phyloP scores from a whole-genome alignment of 1,139 yeast genomes.

The Blastobotrys illinoisensis region DNA sequence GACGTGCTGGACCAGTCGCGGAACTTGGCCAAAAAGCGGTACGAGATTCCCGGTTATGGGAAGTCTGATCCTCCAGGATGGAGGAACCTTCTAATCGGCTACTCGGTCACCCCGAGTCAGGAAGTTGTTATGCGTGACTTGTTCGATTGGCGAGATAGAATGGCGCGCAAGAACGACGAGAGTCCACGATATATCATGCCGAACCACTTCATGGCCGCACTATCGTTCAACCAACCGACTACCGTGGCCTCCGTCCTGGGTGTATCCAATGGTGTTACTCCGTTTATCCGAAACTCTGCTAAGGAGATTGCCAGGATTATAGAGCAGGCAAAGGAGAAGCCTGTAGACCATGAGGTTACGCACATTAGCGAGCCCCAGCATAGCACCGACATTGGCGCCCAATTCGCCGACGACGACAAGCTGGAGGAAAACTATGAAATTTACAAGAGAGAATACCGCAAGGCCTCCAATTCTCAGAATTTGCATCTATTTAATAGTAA shows the following conservation, averaged over 20 bases:
- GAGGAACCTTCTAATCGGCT: slow-evolving; percentile 49
- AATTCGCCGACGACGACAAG: slow-evolving; percentile 16
- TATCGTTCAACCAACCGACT: slow-evolving; percentile 55
- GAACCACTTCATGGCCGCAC: slow-evolving; percentile 63
- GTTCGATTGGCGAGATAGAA: slow-evolving; percentile 75
- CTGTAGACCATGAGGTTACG: slow-evolving; percentile 6
- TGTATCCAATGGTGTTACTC: slow-evolving; percentile 47
- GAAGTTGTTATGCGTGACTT: slow-evolving; percentile 55
- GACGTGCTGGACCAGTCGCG: slow-evolving; percentile 74
- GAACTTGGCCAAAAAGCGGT: slow-evolving; percentile 73
- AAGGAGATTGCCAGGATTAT: slow-evolving; percentile 54
- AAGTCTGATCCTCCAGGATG: slow-evolving; percentile 23
- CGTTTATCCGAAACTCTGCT: slow-evolving; percentile 53
- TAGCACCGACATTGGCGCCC: slow-evolving; percentile 8
- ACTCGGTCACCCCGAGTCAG: slow-evolving; percentile 55
- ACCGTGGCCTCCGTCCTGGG: slow-evolving; percentile 53
- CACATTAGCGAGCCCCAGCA: slow-evolving; percentile 1
- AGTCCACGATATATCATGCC: slow-evolving; percentile 80
- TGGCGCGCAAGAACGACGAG: slow-evolving; percentile 77
- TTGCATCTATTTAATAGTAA: slow-evolving; percentile 12
- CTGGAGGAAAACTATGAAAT: slow-evolving; percentile 18
- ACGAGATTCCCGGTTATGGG: slow-evolving; percentile 46
- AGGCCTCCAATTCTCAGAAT: slow-evolving; percentile 17
- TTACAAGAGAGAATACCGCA: slow-evolving; percentile 18
- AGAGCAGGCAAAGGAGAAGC: slow-evolving; percentile 18